These are phyloP conservation scores for Odonthalia washingtoniensis DNA, from an alignment of 31 red algal species.

Conservation along the genomic window DNA sequence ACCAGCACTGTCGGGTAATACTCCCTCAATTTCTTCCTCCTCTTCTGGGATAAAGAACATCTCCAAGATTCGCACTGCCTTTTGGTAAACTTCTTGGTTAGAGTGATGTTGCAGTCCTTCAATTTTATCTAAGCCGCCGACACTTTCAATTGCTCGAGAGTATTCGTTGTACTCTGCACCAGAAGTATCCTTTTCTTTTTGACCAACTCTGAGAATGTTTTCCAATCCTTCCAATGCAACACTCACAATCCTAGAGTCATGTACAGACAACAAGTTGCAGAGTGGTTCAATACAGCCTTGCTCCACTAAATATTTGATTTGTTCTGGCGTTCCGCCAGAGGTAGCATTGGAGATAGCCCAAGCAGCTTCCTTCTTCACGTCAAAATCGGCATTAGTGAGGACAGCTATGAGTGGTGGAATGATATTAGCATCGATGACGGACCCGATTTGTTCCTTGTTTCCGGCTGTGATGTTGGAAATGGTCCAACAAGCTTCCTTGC, in stretches of 20 bases:
- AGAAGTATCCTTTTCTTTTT: constrained; percentile 69
- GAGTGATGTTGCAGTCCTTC: constrained; percentile 90
- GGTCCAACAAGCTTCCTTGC: constrained; percentile 99
- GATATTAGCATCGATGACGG: constrained; percentile 85
- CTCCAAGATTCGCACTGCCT: constrained; percentile 84
- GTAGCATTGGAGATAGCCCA: constrained; percentile 97
- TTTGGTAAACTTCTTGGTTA: constrained; percentile 92
- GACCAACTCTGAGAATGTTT: constrained; percentile 89
- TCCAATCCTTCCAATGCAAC: constrained; percentile 96
- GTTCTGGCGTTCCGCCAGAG: constrained; percentile 78
- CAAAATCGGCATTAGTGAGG: constrained; percentile 87
- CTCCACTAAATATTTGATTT: constrained; percentile 86
- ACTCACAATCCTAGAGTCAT: constrained; percentile 80
- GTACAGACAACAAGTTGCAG: constrained; percentile 83
- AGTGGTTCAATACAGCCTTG: constrained; percentile 87
- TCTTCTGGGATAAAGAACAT: constrained; percentile 85
- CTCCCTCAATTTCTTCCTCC: constrained; percentile 69
- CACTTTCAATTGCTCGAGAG: constrained; percentile 81
- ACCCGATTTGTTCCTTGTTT: constrained; percentile 87
- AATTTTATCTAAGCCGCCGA: constrained; percentile 90
- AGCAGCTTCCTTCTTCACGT: constrained; percentile 92
- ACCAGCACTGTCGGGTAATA: constrained; percentile 63
- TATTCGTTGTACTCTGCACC: constrained; percentile 81
- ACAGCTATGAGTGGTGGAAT: constrained; percentile 84
- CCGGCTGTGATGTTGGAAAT: constrained; percentile 98